Base-by-base conservation (phyloP, 345 rosid species). In the Populus deltoides region DNA sequence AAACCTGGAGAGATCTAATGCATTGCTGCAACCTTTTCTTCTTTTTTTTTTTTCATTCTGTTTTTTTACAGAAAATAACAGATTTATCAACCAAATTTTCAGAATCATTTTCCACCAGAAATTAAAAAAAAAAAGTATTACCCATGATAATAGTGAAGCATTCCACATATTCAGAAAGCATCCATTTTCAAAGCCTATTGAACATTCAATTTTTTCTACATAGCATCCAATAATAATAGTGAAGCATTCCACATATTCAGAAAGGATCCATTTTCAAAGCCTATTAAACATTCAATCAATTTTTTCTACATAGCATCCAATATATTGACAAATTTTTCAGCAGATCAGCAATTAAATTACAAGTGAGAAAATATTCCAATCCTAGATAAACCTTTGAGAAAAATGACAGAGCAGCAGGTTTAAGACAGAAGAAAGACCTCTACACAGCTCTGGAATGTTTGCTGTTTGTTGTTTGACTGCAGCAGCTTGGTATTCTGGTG, bases 401-500 rank as follows among this genome's bases (percentile, higher is more conserved):
- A 31, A 67, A 67, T 18, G 39, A 67, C 11, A 35, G 7, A 0
- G 24, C 70, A 72, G 18, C 83, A 24, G 25, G 18, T n/a, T n/a
- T 18, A 65, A 25, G 55, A 43, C 73, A 36, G 31, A 59, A 66
- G 39, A 18, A 31, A 76, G 51, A 93, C 98, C 97, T 90, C 84
- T 87, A 7, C 83, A 78, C 38, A 75, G 55, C 66, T 85, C 92
- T 6, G 84, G 80, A 69, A 82, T 29, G 62, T 84, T 77, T 8
- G 77, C 79, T 79, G 78, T 84, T 43, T 86, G 86, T 57, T 89
- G 93, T 63, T 86, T 90, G 25, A 82, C 77, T 59, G 85, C 53
- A 25, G 90, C 79, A 51, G 87, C 81, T 81, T 86, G 90, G 78
- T 80, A 80, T 47, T 86, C 88, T 57, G 82, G 81, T 18, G 90